Base-by-base conservation (phyloP, 2,329 filamentous ascomycete species). In the Claviceps capensis region DNA sequence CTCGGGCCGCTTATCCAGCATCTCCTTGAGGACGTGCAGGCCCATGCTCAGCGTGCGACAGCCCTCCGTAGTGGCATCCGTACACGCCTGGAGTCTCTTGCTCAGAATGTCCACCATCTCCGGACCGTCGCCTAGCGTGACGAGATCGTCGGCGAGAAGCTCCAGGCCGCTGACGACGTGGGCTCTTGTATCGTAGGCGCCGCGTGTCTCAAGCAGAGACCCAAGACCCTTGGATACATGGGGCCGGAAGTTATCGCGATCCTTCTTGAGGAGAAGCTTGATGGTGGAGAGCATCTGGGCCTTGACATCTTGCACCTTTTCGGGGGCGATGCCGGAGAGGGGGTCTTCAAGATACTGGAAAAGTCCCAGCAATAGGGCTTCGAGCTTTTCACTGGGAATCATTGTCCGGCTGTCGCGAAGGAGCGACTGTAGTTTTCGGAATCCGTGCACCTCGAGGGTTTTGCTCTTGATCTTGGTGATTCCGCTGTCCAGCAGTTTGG, bases 401-500 rank as follows among this genome's bases (percentile, higher is more conserved):
- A 80, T 72, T 14, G 81, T 75, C 59, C 76, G 77, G 61, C 75
- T 78, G 53, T 85, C 82, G 56, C 84, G 82, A 54, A 88, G 76
- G 57, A 89, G 76, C 41, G 82, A 82, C 64, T 90, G 86, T 48
- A 90, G 72, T 61, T 86, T 86, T 50, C 86, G 79, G 73, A 90
- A 88, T 52, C 86, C 86, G 62, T 89, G 85, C 3, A 86, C 85
- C 62, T 90, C 86, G n/a, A 91, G 76, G 1, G 80, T 80, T 59
- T 81, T 80, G 34, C 78, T 75, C 58, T 81, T 81, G 58, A 90
- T 83, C 56, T 86, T 85, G 49, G 81, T 72, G 58, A 90, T 86
- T 48, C 84, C 86, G 59, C 85, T 89, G 36, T 83, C 79, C 5
- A 91, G 74, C 23, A 90, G 71, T 45, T 83, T 78, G 7, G 70